Conservation (phyloP, 164 flowering plant species). For the Nymphaea thermarum region DNA sequence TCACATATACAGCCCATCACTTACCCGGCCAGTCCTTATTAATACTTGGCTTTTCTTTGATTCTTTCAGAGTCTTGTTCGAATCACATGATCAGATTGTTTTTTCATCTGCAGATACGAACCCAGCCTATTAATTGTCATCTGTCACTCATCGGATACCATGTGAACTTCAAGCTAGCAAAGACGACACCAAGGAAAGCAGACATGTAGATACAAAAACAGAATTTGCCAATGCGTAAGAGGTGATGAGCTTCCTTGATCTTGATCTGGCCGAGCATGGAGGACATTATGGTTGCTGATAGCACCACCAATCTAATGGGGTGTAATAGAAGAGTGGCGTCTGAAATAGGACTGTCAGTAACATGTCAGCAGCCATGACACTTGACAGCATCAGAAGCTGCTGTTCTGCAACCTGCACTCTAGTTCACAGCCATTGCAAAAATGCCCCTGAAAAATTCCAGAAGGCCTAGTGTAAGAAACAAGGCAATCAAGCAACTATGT, state of each 20-base stretch:
- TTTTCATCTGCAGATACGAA: too few species aligned
- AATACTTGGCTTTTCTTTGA: too few species aligned
- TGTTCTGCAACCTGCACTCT: constrained; percentile 64
- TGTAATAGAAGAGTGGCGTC: constrained; percentile 72
- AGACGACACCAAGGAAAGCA: constrained; percentile 61
- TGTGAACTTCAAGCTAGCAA: constrained; percentile 48
- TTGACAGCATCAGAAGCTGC: constrained; percentile 64
- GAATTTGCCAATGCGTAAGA: constrained; percentile 65
- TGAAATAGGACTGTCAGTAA: constrained; percentile 58
- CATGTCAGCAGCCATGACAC: constrained; percentile 62
- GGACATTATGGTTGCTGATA: constrained; percentile 74
- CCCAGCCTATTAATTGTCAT: too few species aligned
- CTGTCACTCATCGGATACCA: too few species aligned
- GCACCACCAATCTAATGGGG: constrained; percentile 62
- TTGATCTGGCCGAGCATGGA: constrained; percentile 85
- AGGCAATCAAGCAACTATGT: too few species aligned
- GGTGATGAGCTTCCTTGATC: constrained; percentile 35
- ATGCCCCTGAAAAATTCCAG: constrained; percentile 50
- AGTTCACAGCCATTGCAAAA: constrained; percentile 81
- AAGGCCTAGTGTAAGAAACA: background rate
- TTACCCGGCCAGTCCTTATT: too few species aligned
- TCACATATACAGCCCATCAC: too few species aligned
- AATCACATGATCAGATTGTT: too few species aligned
- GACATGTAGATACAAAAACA: constrained; percentile 71
- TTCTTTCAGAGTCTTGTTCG: too few species aligned